phyloP scores from a whole-genome alignment of 371 early-diverging fungal genomes.

The Apophysomyces ossiformis region DNA sequence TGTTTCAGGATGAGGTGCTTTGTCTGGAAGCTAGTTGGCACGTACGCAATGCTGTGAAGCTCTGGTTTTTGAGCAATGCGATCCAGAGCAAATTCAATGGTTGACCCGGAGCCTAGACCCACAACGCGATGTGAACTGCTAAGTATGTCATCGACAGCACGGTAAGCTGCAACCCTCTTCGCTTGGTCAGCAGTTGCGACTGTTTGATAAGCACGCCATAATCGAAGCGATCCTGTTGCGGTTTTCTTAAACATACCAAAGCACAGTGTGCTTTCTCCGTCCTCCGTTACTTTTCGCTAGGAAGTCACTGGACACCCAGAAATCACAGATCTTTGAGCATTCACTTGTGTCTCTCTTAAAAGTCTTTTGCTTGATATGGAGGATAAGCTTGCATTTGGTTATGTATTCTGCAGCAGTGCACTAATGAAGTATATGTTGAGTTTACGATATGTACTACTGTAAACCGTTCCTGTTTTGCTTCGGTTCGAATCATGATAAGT shows the following conservation, averaged over 20 bases:
- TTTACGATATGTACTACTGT: no score
- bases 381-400: no score
- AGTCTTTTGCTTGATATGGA: no score
- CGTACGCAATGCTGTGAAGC: constrained; percentile 66
- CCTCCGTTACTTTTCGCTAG: no score
- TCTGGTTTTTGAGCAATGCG: constrained; percentile 67
- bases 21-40: constrained; percentile 93
- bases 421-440: no score
- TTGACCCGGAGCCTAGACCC: constrained; percentile 90
- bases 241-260: background rate
- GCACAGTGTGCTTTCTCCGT: background rate
- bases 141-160: constrained; percentile 81
- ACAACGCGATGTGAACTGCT: constrained; percentile 63
- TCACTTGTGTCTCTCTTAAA: no score
- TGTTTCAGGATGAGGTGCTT: constrained; percentile 72
- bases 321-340: no score
- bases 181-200: constrained; percentile 29
- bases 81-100: constrained; percentile 84
- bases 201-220: background rate
- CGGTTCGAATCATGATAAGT: no score
- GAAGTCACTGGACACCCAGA: no score
- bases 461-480: no score
- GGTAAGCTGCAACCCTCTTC: constrained; percentile 79
- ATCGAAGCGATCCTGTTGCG: background rate
- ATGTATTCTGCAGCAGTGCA: no score